Base-by-base conservation (phyloP, 768 basidiomycete genomes). In the Boletus barrowsii region DNA sequence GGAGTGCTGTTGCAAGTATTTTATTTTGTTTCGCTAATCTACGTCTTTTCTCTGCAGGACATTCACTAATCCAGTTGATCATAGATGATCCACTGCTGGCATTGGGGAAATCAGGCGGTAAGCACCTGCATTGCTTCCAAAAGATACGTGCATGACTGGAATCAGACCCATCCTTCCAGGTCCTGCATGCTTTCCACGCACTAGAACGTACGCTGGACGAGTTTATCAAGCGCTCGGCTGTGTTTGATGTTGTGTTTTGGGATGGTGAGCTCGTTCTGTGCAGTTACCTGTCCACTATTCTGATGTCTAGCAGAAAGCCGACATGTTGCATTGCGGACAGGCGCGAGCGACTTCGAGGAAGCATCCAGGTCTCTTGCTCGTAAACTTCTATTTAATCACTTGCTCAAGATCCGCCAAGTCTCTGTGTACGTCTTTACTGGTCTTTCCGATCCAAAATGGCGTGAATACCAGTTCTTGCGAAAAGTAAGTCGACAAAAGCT, bases 191-290 rank as follows among this genome's bases (percentile, higher is more conserved):
- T 3, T 68, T 78, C 29, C 74, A 80, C 49, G 66, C 71, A 5
- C 68, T 88, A 36, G 86, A 88, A 60, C 67, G 70, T n/a, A 68
- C 76, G 4, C 63, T 88, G 8, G 51, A 73, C 8, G 74, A 83
- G 36, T 79, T 85, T 52, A 63, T 71, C 15, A 72, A 69, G 29
- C 75, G 86, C 14, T 74, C 72, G 6, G 80, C 80, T 0, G 74
- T 76, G 32, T 86, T 87, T 49, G 83, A 87, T 33, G 69, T 88
- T 30, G 79, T 82, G 4, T 88, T 88, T 63, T 88, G 79, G 74
- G 67, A 81, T 53, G 74, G 87, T 82, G 51, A 37, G 51, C 44
- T 40, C 17, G 48, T 42, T 39, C 20, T 5, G 30, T 30, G 18
- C 22, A 18, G 33, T 18, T 10, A n/a, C 47, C 0, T 18, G 13